Percentiles rank a stretch among this genome's conserved stretches.
Conservation (phyloP, 2,329 filamentous ascomycete genomes). For the Fusarium ambrosium region DNA sequence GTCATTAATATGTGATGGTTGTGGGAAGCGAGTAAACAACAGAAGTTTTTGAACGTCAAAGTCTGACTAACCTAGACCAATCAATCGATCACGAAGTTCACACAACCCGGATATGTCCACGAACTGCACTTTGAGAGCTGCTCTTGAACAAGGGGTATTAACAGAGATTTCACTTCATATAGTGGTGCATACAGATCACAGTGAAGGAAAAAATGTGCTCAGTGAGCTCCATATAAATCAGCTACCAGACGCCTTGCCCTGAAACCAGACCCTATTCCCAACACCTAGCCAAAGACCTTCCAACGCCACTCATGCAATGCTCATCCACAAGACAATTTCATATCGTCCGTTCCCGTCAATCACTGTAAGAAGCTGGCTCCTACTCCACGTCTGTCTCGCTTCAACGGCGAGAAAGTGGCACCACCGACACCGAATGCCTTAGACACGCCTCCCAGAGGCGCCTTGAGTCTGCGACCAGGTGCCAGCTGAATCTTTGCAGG, state of each 20-base stretch:
- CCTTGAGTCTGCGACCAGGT: constrained; percentile 49
- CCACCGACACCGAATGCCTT: constrained; percentile 66
- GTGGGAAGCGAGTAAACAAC: neutral
- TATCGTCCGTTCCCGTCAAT: neutral
- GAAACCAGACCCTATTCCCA: constrained; percentile 2
- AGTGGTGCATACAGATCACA: neutral
- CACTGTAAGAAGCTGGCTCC: constrained; percentile 68
- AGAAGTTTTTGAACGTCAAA: neutral
- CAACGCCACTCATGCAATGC: constrained; percentile 40
- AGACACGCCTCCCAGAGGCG: constrained; percentile 56
- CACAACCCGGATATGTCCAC: neutral
- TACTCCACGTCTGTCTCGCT: constrained; percentile 75
- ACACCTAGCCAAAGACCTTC: constrained; percentile 4
- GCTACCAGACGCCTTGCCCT: constrained; percentile 18
- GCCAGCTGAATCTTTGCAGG: constrained; percentile 52
- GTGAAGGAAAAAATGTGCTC: neutral
- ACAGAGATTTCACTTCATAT: neutral
- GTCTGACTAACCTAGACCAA: constrained; percentile 14
- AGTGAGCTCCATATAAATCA: constrained; percentile 3
- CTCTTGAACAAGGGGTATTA: neutral
- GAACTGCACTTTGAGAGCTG: neutral
- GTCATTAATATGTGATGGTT: neutral
- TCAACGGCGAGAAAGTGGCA: constrained; percentile 77
- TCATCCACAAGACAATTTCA: neutral
- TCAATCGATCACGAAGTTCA: neutral